Conservation (phyloP, 257 asterid genomes). For the Solanum ossicruentum region DNA sequence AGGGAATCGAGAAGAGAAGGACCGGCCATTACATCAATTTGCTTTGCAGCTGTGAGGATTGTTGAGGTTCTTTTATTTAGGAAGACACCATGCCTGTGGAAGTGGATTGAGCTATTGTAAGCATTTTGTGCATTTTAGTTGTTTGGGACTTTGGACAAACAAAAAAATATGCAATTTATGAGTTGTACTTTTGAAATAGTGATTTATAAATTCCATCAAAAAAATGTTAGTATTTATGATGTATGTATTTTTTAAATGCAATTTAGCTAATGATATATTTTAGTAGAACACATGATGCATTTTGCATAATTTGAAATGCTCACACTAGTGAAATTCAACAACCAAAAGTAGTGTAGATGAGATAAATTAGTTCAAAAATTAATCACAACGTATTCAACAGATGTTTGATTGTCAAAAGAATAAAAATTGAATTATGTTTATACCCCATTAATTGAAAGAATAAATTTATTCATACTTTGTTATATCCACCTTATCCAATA, state of each 20-base stretch:
- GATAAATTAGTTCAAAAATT: too few species aligned
- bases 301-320: not conserved
- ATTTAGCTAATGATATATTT: not conserved
- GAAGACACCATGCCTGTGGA: not conserved
- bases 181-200: not conserved
- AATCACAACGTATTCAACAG: not conserved
- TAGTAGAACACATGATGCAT: too few species aligned
- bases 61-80: not conserved
- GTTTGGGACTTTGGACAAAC: not conserved
- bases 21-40: slow-evolving; percentile 27
- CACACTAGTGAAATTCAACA: not conserved
- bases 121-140: too few species aligned
- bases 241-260: not conserved
- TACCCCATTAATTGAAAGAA: too few species aligned
- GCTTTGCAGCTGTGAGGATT: not conserved
- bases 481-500: too few species aligned
- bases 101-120: not conserved
- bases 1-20: slow-evolving; percentile 79
- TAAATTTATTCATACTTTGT: too few species aligned
- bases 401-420: not conserved
- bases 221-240: not conserved
- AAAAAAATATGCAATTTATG: not conserved
- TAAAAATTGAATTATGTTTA: too few species aligned
- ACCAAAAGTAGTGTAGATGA: too few species aligned
- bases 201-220: not conserved